A percentile compares a stretch with the other conserved stretches of the same genome.
Evolutionary conservation across 1,139 yeast genomes (phyloP).

Genomic region (Yamadazyma dendronema): DNA sequence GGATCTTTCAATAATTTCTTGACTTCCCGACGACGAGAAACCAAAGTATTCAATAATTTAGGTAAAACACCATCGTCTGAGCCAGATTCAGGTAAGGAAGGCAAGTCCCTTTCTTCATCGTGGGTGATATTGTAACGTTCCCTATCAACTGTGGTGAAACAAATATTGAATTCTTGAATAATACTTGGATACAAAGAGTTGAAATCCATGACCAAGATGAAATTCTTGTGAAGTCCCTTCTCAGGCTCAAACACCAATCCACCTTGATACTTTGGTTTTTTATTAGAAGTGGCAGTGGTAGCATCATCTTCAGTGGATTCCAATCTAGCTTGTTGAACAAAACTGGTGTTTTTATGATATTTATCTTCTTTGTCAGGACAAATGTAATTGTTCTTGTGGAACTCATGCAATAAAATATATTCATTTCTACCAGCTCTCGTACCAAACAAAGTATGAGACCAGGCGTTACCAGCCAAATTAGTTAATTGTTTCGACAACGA

Average conservation of each 20-base stretch:
- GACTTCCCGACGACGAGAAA: conserved; percentile 89
- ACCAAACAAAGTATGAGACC: conserved; percentile 95
- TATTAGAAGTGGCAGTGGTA: conserved; percentile 52
- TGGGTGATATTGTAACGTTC: conserved; percentile 45
- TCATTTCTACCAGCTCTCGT: conserved; percentile 97
- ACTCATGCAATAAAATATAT: conserved; percentile 88
- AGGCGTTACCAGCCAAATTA: conserved; percentile 93
- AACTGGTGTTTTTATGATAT: conserved; percentile 41
- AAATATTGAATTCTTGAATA: conserved; percentile 94
- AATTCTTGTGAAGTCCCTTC: conserved; percentile 88
- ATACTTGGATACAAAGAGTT: conserved; percentile 96
- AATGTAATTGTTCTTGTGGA: conserved; percentile 73
- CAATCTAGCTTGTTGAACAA: conserved; percentile 37
- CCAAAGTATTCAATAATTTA: conserved; percentile 75
- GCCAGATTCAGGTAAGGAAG: conserved; percentile 64
- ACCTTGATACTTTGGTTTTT: conserved; percentile 88
- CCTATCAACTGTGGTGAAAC: conserved; percentile 92
- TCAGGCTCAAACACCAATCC: conserved; percentile 98
- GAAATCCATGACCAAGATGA: conserved; percentile 94
- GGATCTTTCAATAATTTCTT: conserved; percentile 82
- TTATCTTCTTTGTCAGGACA: conserved; percentile 83
- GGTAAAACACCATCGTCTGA: conserved; percentile 82
- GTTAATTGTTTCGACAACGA: conserved; percentile 91
- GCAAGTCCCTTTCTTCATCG: conserved; percentile 65
- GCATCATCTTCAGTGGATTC: conserved; percentile 48